These are phyloP conservation scores for Tremella fuciformis DNA, from an alignment of 768 basidiomycete species.

Conservation along the genomic window DNA sequence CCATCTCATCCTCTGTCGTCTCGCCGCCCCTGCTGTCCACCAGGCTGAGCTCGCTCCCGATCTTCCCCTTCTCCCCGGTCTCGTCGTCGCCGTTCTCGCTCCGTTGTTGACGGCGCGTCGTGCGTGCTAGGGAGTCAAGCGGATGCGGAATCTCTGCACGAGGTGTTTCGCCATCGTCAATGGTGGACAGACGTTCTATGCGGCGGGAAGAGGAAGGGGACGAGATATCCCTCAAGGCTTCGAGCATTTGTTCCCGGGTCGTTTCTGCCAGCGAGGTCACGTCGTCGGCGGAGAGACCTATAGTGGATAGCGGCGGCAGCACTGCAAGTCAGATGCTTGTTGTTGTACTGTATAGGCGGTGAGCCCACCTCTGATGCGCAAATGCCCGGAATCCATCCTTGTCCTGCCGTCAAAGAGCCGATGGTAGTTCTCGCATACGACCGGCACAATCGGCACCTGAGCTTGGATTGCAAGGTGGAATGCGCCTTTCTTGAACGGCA, in stretches of 20 bases:
- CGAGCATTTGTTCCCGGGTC: conserved; percentile 76
- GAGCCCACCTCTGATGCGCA: conserved; percentile 75
- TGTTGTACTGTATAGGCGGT: neutral
- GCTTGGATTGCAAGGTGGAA: conserved; percentile 94
- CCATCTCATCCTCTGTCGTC: conserved; percentile 49
- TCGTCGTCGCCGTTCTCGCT: neutral
- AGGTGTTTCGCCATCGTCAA: conserved; percentile 1
- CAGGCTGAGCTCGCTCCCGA: neutral
- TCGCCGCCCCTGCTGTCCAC: conserved; percentile 18
- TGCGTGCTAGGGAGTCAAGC: neutral
- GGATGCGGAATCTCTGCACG: neutral
- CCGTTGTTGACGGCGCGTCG: neutral
- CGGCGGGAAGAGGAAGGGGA: conserved; percentile 4
- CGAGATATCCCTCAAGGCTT: conserved; percentile 73
- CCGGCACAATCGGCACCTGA: conserved; percentile 79
- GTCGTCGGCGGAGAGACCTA: conserved; percentile 67
- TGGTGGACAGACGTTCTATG: conserved; percentile 7
- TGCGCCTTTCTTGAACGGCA: conserved; percentile 95
- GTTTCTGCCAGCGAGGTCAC: conserved; percentile 64
- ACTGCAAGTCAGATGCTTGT: conserved; percentile 57
- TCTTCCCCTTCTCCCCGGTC: conserved; percentile 6
- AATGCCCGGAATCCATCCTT: conserved; percentile 66
- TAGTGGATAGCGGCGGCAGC: conserved; percentile 80
- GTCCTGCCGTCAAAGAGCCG: conserved; percentile 68
- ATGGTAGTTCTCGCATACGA: conserved; percentile 94